Evolutionary conservation across 1,139 yeast genomes (phyloP).

Genomic region (Pichia sorboxylosa): DNA sequence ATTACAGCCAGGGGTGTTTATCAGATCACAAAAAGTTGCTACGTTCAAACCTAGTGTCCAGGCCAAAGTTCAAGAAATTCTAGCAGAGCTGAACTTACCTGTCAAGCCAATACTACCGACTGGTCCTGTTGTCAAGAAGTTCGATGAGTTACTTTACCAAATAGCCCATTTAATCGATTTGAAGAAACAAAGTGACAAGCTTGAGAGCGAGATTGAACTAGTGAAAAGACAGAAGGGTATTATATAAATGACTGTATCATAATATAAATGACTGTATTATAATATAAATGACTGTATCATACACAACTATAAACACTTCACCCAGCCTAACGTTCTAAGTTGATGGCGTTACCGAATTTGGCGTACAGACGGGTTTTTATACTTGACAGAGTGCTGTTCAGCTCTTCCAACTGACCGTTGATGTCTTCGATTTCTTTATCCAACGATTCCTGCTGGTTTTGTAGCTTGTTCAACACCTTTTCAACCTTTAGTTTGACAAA

Average conservation of each 20-base stretch:
- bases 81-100: constrained; percentile 69
- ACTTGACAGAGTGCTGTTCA: constrained; percentile 40
- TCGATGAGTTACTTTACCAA: constrained; percentile 64
- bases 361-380: constrained; percentile 72
- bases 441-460: constrained; percentile 42
- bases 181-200: constrained; percentile 77
- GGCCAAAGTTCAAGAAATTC: constrained; percentile 56
- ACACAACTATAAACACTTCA: constrained; percentile 1
- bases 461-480: constrained; percentile 57
- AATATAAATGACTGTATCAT: background rate
- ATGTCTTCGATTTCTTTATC: constrained; percentile 37
- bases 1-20: constrained; percentile 63
- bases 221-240: constrained; percentile 30
- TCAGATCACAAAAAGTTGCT: constrained; percentile 60
- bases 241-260: background rate
- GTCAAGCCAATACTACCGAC: constrained; percentile 90
- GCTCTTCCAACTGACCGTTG: constrained; percentile 36
- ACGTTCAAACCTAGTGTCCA: constrained; percentile 62
- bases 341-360: constrained; percentile 83
- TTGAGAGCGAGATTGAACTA: constrained; percentile 67
- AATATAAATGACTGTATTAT: background rate
- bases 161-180: constrained; percentile 70
- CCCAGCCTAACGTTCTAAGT: constrained; percentile 47
- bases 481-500: constrained; percentile 57
- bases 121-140: constrained; percentile 62